Base-by-base conservation (phyloP, 805 yeast species). In the Metschnikowia baotianmanensis region DNA sequence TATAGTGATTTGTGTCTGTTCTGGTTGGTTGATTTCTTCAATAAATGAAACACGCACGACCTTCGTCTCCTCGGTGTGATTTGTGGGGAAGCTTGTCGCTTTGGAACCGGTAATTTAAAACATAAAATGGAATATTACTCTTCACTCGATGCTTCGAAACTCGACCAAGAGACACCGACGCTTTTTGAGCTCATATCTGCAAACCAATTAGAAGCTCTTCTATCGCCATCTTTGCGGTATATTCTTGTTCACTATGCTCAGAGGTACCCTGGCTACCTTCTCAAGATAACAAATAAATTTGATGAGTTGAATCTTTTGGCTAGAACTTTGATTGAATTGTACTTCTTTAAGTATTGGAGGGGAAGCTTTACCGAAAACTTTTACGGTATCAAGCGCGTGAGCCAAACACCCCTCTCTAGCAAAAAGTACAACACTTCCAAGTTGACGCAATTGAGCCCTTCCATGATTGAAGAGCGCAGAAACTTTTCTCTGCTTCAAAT, bases 301-400 rank as follows among this genome's bases (percentile, higher is more conserved):
- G 96, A 91, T 58, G 96, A 87, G 65, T 54, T 88, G 26, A 83
- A 83, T 51, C 58, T 83, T 3, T 43, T 77, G 2, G 45, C 83
- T 2, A 67, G 90, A 53, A 80, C 85, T 0, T 42, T 74, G 3
- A 65, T 91, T 1, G 97, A 93, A 59, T 80, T 80, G 69, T 72
- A 76, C 46, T 86, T 82, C 51, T 61, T 91, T 35, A 74, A 67
- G 37, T 69, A 71, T 35, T 86, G 93, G 87, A 90, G 86, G 53
- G 78, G 95, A 0, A 78, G 93, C 2, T 87, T 91, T 55, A 87
- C 95, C 0, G 97, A 91, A 59, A 85, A 86, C 56, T 91, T 91
- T 57, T 91, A 91, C 57, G 98, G 97, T 2, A 63, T 91, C 48
- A 88, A 88, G 56, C 69, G 95, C 34, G 74, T 76, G 21, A 64